Base-by-base conservation (phyloP, 1,284 basidiomycete genomes). In the Puccinia brachypodii region DNA sequence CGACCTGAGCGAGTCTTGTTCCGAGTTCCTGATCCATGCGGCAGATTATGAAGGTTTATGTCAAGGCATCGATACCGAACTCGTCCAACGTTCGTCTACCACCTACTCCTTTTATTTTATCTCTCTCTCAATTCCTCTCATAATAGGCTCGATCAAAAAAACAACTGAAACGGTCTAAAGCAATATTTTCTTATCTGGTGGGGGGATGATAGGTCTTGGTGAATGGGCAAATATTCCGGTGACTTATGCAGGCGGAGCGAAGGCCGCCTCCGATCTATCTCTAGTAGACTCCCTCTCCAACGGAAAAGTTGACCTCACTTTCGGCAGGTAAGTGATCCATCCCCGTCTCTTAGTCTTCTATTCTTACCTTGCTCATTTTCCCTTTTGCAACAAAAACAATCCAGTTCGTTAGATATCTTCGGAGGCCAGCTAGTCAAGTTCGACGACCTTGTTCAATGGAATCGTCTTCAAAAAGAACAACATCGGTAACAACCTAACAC, bases 41-140 rank as follows among this genome's bases (percentile, higher is more conserved):
- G 97, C 97, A 4, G 97, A 99, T 85, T 95, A 99, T 3, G 97
- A 99, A 87, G 97, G 97, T 0, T 88, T 99, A 42, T 99, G 97
- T 87, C 92, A 95, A 88, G 97, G 97, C 0, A 96, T 99, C 82
- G 97, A 99, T 86, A 91, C 95, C 86, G 91, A 92, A 38, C 90
- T 99, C 8, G 96, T 99, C 7, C 84, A 88, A 83, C 92, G 96
- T 94, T 50, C 14, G 60, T 62, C n/a, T 8, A 33, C 19, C 33
- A 64, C 58, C 25, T 33, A 40, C 22, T 74, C 22, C 0, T 13
- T 31, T 68, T 82, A 76, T 82, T 64, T 9, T 25, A 9, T 22
- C 13, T 9, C 36, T 31, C 44, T 7, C 19, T 69, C 44, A 42
- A 19, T 22, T 38, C 44, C 22, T 64, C 36, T 40, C 36, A 4